These are phyloP conservation scores for Penicillium macrosclerotiorum DNA, from an alignment of 495 filamentous ascomycete species.

Conservation along the genomic window DNA sequence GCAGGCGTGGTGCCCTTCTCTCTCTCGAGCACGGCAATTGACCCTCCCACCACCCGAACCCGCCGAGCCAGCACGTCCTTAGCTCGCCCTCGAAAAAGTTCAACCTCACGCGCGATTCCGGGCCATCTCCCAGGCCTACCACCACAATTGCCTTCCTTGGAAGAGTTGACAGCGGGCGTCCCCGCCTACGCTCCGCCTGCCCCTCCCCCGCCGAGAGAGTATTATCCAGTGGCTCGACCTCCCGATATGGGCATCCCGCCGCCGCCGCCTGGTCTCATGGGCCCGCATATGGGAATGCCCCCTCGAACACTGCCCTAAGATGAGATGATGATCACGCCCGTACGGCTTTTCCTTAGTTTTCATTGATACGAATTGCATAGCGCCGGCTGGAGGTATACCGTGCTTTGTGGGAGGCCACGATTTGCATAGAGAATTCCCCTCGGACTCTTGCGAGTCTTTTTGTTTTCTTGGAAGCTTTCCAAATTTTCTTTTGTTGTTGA, in stretches of 20 bases:
- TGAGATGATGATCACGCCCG: slow-evolving; percentile 26
- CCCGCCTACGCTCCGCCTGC: slow-evolving; percentile 43
- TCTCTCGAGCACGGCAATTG: slow-evolving; percentile 58
- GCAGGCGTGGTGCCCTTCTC: slow-evolving; percentile 83
- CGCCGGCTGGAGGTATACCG: slow-evolving; percentile 43
- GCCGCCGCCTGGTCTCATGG: slow-evolving; percentile 29
- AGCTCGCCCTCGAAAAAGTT: slow-evolving; percentile 43
- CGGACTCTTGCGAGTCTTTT: slow-evolving; percentile 16
- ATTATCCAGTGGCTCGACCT: slow-evolving; percentile 37
- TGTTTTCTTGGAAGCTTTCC: background rate
- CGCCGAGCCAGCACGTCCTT: slow-evolving; percentile 47
- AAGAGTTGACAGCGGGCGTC: slow-evolving; percentile 46
- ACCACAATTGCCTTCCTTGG: slow-evolving; percentile 44
- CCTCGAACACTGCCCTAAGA: slow-evolving; percentile 41
- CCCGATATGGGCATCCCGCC: slow-evolving; percentile 32
- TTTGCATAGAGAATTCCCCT: slow-evolving; percentile 35
- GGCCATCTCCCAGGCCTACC: slow-evolving; percentile 30
- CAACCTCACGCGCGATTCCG: slow-evolving; percentile 35
- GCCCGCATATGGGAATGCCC: slow-evolving; percentile 35
- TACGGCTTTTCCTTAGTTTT: slow-evolving; percentile 22
- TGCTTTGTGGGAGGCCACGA: slow-evolving; percentile 31
- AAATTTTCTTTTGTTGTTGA: background rate
- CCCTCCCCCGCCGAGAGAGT: slow-evolving; percentile 38
- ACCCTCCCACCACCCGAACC: slow-evolving; percentile 48
- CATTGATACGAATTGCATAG: slow-evolving; percentile 49